Conservation (phyloP, 495 filamentous ascomycete genomes). For the Pyronema omphalodes region DNA sequence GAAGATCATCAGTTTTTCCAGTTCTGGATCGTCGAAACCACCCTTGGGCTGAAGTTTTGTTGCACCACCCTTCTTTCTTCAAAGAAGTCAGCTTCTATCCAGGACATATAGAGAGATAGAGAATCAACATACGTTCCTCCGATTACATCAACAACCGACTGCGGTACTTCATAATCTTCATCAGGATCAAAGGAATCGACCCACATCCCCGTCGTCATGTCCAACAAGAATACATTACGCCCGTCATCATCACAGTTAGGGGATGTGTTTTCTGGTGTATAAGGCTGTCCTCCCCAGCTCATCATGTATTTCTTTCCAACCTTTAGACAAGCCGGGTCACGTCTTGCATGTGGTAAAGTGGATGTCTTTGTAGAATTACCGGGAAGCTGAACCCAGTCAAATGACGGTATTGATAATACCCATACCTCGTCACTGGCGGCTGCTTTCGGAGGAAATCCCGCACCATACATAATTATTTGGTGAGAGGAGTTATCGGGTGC, state of each 20-base stretch:
- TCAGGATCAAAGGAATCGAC: background rate
- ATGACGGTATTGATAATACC: slow-evolving; percentile 4
- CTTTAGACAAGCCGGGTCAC: background rate
- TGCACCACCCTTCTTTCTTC: background rate
- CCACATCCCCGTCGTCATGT: slow-evolving; percentile 3
- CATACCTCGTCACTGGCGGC: background rate
- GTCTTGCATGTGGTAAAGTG: background rate
- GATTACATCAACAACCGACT: background rate
- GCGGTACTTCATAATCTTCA: background rate
- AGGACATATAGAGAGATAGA: background rate
- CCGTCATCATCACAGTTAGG: slow-evolving; percentile 4
- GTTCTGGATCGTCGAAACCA: background rate
- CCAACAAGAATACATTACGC: slow-evolving; percentile 4
- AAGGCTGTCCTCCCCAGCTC: slow-evolving; percentile 4
- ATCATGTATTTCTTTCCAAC: slow-evolving; percentile 8
- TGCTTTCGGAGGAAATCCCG: background rate
- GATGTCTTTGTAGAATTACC: background rate
- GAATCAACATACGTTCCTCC: background rate
- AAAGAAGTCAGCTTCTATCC: background rate
- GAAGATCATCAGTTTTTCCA: background rate
- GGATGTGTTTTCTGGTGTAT: background rate
- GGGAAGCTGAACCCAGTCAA: slow-evolving; percentile 7
- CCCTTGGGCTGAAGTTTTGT: background rate
- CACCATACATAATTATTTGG: slow-evolving; percentile 6
- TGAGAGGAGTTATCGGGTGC: slow-evolving; percentile 7